Base-by-base conservation (phyloP, 768 basidiomycete species). In the Lepiota brunneoincarnata region DNA sequence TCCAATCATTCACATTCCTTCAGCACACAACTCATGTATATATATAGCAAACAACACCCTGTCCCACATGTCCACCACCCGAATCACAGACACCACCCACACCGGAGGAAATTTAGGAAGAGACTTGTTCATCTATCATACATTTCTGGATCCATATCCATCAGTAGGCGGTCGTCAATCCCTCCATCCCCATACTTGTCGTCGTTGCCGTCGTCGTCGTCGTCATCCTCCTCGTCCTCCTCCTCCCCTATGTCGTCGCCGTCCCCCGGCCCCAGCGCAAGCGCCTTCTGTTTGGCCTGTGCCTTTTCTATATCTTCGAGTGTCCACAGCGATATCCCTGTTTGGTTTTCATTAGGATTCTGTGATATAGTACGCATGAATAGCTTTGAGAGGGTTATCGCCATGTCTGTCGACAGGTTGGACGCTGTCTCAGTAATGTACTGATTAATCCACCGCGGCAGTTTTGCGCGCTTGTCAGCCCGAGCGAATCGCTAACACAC, bases 301-400 rank as follows among this genome's bases (percentile, higher is more conserved):
- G 87, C 87, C 67, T 85, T 88, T 63, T 92, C 81, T 12, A 99
- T 80, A 67, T 98, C 91, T 63, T 93, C 91, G 35, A 98, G 71
- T 17, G 93, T 92, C 97, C 97, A 99, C 35, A 98, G 75, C 15
- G 92, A 95, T 26, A 98, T 75, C 0, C 95, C 94, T 1, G 95
- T 98, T 68, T 91, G 89, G 63, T 94, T 93, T 71, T 98, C 95
- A 59, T 94, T 94, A 42, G 91, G 91, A 63, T 95, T 96, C 72
- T 99, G 97, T 11, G 96, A 98, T 64, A 99, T 99, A n/a, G 89
- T 89, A 6, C 97, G 86, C 84, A 99, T 95, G 73, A 99, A 99
- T 26, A 93, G 75, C 71, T 98, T 97, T 51, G 94, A 93, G 50
- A 97, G 74, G 3, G 92, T 93, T 57, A 98, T 71, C 2, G 94